Evolutionary conservation across 2,329 filamentous ascomycete genomes (phyloP), one percentile per base, ranked within the genome.

Genomic region (Pseudogymnoascus sp.): DNA sequence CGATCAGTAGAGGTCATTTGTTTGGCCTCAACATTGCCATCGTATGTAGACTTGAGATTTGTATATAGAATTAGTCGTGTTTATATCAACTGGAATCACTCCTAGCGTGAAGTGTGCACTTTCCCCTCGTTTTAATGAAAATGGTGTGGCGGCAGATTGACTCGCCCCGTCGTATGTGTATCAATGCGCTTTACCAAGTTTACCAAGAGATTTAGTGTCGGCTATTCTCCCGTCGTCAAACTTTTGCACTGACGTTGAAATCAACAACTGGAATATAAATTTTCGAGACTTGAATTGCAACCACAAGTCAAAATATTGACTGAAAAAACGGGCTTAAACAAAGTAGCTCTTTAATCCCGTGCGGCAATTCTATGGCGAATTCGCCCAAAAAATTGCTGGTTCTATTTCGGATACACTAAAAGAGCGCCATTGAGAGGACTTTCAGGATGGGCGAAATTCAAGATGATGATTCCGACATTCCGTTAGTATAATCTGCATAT

Each of bases 1-100:
- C 75, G 89, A 95, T 76, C 85, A 92, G 82, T 95, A 87, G 79
- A 76, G 53, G 35, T 38, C 38, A 56, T 33, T 56, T 56, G 28
- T 33, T 56, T 56, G 28, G 28, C 19, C 26, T 61, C 8, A 8
- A 14, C 16, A 46, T 61, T 31, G n/a, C 59, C 28, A 22, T 56
- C 50, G 50, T 56, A 56, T 56, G 50, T 56, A 56, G 50, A 56
- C 50, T 56, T 56, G 50, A 56, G 28, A 56, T 33, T 56, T 56
- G 50, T 56, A 56, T 56, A 56, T 56, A 56, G 50, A 56, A 56
- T 33, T 56, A 22, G 50, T 56, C 50, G 50, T 56, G 50, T 56
- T 56, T 56, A 56, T 56, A 56, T 56, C 28, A 56, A 35, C 28
- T 56, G 50, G 28, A 14, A 56, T 56, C 28, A 33, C 28, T 56